Conservation (phyloP, 371 early-diverging fungal genomes). For the Mucor indicus region DNA sequence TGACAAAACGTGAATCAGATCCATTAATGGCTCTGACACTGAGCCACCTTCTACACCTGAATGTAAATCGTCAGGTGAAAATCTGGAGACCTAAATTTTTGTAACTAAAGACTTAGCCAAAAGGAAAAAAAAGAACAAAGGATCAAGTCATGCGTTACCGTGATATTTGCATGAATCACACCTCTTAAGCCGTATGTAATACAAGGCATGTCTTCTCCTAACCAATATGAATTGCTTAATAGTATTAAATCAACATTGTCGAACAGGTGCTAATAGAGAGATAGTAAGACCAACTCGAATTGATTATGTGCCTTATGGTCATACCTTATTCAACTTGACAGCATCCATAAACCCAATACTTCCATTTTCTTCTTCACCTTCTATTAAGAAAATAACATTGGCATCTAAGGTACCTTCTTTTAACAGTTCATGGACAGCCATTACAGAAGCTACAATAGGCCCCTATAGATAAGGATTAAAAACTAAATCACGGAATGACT, state of each 20-base stretch:
- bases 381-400: constrained; percentile 78
- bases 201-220: constrained; percentile 68
- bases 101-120: neutral
- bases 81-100: constrained; percentile 19
- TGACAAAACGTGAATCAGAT: constrained; percentile 67
- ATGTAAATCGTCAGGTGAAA: constrained; percentile 69
- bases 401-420: constrained; percentile 59
- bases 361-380: constrained; percentile 85
- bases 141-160: constrained; percentile 38
- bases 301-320: neutral
- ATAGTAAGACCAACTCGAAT: too few relatives aligned
- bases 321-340: constrained; percentile 49
- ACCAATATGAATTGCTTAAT: constrained; percentile 70
- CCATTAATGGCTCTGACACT: constrained; percentile 74
- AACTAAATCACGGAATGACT: neutral
- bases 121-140: neutral
- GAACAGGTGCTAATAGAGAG: constrained; percentile 52
- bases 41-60: constrained; percentile 89
- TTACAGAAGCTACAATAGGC: constrained; percentile 74
- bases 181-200: constrained; percentile 74
- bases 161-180: constrained; percentile 62
- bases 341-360: constrained; percentile 70
- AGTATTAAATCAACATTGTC: constrained; percentile 70
- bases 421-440: constrained; percentile 72
- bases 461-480: constrained; percentile 35